Evolutionary conservation across 2,329 filamentous ascomycete genomes (phyloP).

Genomic region (Ceratocystis huliohia): DNA sequence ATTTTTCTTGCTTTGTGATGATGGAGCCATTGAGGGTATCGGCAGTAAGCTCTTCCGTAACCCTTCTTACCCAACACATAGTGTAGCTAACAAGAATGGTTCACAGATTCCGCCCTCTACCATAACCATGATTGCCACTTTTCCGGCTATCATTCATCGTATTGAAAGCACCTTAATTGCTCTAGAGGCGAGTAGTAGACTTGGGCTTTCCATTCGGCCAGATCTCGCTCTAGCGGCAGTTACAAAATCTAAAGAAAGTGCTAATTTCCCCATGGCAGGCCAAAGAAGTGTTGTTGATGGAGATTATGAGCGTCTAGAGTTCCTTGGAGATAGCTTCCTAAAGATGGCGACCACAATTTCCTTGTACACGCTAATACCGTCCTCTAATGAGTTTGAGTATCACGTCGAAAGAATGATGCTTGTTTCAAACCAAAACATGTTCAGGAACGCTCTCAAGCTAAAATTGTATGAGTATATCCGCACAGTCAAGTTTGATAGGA

Average conservation of each 20-base stretch:
- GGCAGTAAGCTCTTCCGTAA: slow-evolving; percentile 39
- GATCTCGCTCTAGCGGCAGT: slow-evolving; percentile 72
- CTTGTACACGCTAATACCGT: slow-evolving; percentile 62
- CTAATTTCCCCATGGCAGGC: slow-evolving; percentile 55
- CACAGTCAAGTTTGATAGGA: slow-evolving; percentile 66
- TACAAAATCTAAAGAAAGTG: slow-evolving; percentile 84
- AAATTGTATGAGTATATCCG: slow-evolving; percentile 64
- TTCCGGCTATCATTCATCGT: slow-evolving; percentile 75
- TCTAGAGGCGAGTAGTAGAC: slow-evolving; percentile 54
- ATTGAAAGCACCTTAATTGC: slow-evolving; percentile 72
- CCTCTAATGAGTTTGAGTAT: slow-evolving; percentile 71
- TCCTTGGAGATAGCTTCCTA: slow-evolving; percentile 83
- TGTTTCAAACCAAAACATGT: slow-evolving; percentile 83
- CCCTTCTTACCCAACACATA: neutral
- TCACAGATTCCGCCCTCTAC: slow-evolving; percentile 51
- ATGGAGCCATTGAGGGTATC: slow-evolving; percentile 68
- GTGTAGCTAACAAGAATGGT: slow-evolving; percentile 22
- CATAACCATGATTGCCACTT: slow-evolving; percentile 59
- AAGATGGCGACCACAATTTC: slow-evolving; percentile 93
- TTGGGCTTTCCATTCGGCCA: slow-evolving; percentile 53
- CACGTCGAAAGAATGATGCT: slow-evolving; percentile 85
- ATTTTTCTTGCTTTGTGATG: slow-evolving; percentile 50
- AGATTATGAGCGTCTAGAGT: slow-evolving; percentile 91
- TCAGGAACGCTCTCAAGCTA: slow-evolving; percentile 57
- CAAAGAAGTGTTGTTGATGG: slow-evolving; percentile 75